Conservation (phyloP, 495 filamentous ascomycete species). For the Daldinia childiae region DNA sequence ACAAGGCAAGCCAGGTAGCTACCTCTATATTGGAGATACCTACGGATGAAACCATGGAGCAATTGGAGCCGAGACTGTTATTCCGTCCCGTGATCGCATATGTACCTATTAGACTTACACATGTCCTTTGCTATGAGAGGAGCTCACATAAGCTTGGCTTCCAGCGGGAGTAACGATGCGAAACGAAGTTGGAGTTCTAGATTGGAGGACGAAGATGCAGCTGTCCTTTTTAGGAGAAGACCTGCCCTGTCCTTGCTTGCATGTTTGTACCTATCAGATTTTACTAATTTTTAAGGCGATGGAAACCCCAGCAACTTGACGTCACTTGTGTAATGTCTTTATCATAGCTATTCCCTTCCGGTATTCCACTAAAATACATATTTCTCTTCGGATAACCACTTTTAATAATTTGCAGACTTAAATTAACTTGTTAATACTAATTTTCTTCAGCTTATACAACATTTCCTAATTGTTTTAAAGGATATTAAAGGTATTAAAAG, state of each 20-base stretch:
- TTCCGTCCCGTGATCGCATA: slow-evolving; percentile 1
- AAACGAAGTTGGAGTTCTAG: slow-evolving; percentile 11
- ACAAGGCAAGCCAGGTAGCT: background rate
- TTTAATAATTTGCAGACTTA: background rate
- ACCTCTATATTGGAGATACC: background rate
- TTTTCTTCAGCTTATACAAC: background rate
- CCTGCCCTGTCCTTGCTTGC: slow-evolving; percentile 5
- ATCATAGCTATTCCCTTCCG: slow-evolving; percentile 1
- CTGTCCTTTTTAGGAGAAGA: slow-evolving; percentile 17
- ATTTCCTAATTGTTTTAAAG: background rate
- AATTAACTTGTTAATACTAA: background rate
- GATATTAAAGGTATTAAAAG: background rate
- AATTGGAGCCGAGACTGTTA: slow-evolving; percentile 9
- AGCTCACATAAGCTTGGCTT: slow-evolving; percentile 19
- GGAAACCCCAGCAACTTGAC: slow-evolving; percentile 23
- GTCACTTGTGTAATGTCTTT: slow-evolving; percentile 24
- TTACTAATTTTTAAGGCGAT: slow-evolving; percentile 25
- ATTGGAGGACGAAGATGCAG: slow-evolving; percentile 29
- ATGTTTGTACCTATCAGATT: slow-evolving; percentile 31
- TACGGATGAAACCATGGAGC: slow-evolving; percentile 8
- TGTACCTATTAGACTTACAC: background rate
- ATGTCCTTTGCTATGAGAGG: slow-evolving; percentile 10
- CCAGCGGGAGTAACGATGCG: background rate
- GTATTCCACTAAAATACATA: background rate
- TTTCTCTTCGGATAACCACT: background rate